phyloP scores from a whole-genome alignment of 1,139 yeast genomes.

The Blastobotrys indianensis region DNA sequence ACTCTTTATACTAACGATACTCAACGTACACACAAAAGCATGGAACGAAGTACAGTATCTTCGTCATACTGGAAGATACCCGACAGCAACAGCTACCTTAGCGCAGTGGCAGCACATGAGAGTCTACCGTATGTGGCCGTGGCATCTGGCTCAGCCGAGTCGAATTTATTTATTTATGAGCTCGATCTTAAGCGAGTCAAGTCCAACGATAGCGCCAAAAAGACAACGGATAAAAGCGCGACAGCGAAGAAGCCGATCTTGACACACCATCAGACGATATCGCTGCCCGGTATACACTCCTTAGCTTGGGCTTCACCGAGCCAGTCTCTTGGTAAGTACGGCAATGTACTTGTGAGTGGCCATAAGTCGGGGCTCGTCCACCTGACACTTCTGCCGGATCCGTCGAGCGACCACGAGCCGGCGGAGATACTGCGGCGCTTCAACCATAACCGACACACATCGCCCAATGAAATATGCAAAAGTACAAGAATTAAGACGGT shows the following conservation, averaged over 20 bases:
- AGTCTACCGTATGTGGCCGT: slow-evolving; percentile 51
- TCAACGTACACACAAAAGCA: not conserved
- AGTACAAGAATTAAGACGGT: slow-evolving; percentile 37
- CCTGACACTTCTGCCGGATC: slow-evolving; percentile 59
- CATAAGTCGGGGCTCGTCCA: slow-evolving; percentile 67
- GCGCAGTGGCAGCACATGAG: slow-evolving; percentile 48
- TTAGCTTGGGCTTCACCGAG: slow-evolving; percentile 55
- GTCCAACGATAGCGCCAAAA: not conserved
- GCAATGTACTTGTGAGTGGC: slow-evolving; percentile 53
- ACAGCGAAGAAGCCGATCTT: slow-evolving; percentile 30
- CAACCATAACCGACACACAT: slow-evolving; percentile 61
- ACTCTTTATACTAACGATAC: not conserved
- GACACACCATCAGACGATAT: slow-evolving; percentile 69
- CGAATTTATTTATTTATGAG: slow-evolving; percentile 62
- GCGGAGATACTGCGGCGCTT: slow-evolving; percentile 73
- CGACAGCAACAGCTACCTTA: slow-evolving; percentile 50
- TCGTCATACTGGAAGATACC: slow-evolving; percentile 62
- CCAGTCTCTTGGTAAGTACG: slow-evolving; percentile 31
- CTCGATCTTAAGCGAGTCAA: slow-evolving; percentile 34
- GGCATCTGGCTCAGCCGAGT: slow-evolving; percentile 49
- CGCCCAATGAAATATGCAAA: slow-evolving; percentile 15
- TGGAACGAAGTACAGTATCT: slow-evolving; percentile 7
- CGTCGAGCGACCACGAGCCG: slow-evolving; percentile 41
- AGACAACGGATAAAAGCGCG: not conserved
- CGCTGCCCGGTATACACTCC: slow-evolving; percentile 61